Conservation (phyloP, 352 stramenopile genomes). For the Pythium insidiosum region DNA sequence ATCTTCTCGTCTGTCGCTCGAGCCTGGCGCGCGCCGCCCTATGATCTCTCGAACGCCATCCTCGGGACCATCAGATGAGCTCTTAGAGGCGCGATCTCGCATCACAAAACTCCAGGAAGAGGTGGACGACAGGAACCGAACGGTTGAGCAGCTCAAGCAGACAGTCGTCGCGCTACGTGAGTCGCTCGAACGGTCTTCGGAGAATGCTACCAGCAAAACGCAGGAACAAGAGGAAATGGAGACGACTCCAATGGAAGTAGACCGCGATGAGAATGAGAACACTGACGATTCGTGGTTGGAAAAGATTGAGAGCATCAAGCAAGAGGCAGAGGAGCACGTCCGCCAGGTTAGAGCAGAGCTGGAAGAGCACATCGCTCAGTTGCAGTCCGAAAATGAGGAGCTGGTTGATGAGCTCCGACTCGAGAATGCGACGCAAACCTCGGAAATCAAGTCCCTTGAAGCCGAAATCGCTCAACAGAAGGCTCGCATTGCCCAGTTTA, state of each 20-base stretch:
- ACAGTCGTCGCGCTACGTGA: slow-evolving; percentile 47
- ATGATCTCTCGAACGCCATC: slow-evolving; percentile 6
- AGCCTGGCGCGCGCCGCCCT: slow-evolving; percentile 6
- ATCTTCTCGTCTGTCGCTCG: slow-evolving; percentile 7
- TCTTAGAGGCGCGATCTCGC: slow-evolving; percentile 32
- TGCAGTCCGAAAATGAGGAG: slow-evolving; percentile 44
- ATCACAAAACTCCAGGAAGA: slow-evolving; percentile 62
- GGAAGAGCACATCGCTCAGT: slow-evolving; percentile 52
- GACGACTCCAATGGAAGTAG: slow-evolving; percentile 25
- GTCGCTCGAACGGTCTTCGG: slow-evolving; percentile 5
- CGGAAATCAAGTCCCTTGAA: slow-evolving; percentile 57
- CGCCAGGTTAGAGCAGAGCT: slow-evolving; percentile 43
- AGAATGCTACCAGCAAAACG: slow-evolving; percentile 6
- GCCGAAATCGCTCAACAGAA: slow-evolving; percentile 65
- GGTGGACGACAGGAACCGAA: slow-evolving; percentile 57
- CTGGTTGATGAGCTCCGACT: slow-evolving; percentile 43
- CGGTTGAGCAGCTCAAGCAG: slow-evolving; percentile 62
- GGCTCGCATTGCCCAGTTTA: slow-evolving; percentile 53
- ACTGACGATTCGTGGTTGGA: slow-evolving; percentile 31
- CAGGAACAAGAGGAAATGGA: slow-evolving; percentile 22
- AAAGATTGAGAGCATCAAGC: slow-evolving; percentile 39
- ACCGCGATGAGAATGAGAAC: slow-evolving; percentile 6
- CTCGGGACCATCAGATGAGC: slow-evolving; percentile 26
- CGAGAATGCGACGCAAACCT: slow-evolving; percentile 48
- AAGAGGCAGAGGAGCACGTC: slow-evolving; percentile 58